A percentile compares a stretch with the other conserved stretches of the same genome.
Evolutionary conservation across 306 rosid genomes (phyloP).

Genomic region (Abrus precatorius): DNA sequence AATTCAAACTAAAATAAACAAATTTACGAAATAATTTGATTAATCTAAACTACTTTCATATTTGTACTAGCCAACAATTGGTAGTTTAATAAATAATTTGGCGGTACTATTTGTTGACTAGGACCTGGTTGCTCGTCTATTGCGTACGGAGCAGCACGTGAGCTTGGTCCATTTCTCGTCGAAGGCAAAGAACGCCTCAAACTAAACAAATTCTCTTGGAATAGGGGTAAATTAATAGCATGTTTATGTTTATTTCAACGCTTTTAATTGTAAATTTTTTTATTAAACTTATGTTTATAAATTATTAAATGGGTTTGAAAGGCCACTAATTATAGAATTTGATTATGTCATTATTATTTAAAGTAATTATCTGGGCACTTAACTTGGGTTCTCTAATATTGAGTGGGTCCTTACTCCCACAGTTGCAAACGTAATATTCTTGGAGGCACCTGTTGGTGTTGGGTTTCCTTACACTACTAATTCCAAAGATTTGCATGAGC

Average conservation of each 20-base stretch:
- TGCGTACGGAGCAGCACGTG: constrained; percentile 78
- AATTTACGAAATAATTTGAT: not conserved
- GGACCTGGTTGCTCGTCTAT: constrained; percentile 88
- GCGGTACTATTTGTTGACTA: constrained; percentile 42
- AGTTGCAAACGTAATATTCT: constrained; percentile 74
- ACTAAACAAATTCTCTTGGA: constrained; percentile 69
- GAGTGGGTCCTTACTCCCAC: not conserved
- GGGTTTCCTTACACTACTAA: constrained; percentile 79
- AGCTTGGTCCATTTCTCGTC: constrained; percentile 79
- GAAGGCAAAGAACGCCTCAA: constrained; percentile 43
- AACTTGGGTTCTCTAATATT: not conserved
- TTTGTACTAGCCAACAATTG: not conserved
- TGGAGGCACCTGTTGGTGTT: constrained; percentile 83
- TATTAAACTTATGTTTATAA: too few species aligned
- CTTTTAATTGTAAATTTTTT: too few species aligned
- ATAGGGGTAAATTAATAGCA: constrained; percentile 51
- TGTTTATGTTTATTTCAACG: too few species aligned
- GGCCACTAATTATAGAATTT: not conserved
- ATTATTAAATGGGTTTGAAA: too few species aligned
- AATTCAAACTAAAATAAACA: too few species aligned
- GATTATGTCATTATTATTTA: not conserved
- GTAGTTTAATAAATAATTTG: not conserved
- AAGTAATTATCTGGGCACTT: not conserved
- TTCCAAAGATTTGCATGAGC: constrained; percentile 54
- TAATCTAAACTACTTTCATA: not conserved